phyloP scores from a whole-genome alignment of 306 rosid genomes.

The Prunus persica region DNA sequence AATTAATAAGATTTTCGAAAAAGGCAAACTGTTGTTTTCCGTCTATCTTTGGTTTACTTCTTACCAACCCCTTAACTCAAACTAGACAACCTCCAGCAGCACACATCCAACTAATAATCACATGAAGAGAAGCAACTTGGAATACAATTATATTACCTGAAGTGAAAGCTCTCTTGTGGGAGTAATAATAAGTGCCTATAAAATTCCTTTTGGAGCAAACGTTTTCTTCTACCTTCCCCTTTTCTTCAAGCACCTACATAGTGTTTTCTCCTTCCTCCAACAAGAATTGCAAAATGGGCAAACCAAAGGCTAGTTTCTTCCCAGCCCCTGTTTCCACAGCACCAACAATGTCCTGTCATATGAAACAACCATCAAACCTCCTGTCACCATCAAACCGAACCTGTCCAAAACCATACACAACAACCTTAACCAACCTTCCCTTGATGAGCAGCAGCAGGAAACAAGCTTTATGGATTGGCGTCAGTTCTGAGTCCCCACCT shows the following conservation, averaged over 20 bases:
- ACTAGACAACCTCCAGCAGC: too few relatives aligned
- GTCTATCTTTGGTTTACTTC: neutral
- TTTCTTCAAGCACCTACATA: constrained; percentile 39
- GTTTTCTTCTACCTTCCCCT: constrained; percentile 46
- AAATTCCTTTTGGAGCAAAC: constrained; percentile 47
- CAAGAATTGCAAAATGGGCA: constrained; percentile 91
- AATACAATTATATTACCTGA: constrained; percentile 58
- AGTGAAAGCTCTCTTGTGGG: constrained; percentile 94
- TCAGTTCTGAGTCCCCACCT: constrained; percentile 41
- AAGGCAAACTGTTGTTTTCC: too few relatives aligned
- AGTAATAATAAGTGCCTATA: constrained; percentile 84
- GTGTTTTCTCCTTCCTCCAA: constrained; percentile 84
- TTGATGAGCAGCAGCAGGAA: constrained; percentile 95
- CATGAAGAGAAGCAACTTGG: constrained; percentile 14
- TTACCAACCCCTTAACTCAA: too few relatives aligned
- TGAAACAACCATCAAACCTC: constrained; percentile 19
- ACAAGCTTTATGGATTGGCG: constrained; percentile 90
- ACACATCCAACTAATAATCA: constrained; percentile 9
- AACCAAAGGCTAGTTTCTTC: constrained; percentile 93
- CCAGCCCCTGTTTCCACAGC: constrained; percentile 99
- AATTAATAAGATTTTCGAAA: too few relatives aligned
- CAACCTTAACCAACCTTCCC: constrained; percentile 72
- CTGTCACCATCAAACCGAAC: constrained; percentile 22
- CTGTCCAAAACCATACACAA: constrained; percentile 16
- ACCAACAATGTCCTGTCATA: constrained; percentile 86